Conservation (phyloP, 2,329 filamentous ascomycete species). For the Periglandula ipomoeae region DNA sequence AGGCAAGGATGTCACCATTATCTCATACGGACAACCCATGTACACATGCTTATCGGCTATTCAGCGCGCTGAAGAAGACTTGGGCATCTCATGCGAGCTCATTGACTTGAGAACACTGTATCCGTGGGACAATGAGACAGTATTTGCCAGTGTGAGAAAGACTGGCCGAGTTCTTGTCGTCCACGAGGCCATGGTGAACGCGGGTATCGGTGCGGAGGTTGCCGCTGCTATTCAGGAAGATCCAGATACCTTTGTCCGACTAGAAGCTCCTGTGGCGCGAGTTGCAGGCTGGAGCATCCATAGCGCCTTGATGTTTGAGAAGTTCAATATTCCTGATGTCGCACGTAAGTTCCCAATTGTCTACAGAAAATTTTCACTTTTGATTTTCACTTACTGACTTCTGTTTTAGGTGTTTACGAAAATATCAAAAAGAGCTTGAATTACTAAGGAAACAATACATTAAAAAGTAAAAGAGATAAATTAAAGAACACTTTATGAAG, state of each 20-base stretch:
- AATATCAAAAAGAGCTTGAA: constrained; percentile 57
- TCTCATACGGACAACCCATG: constrained; percentile 83
- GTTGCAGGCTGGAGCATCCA: constrained; percentile 89
- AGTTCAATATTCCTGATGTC: constrained; percentile 76
- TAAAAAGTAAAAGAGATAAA: background rate
- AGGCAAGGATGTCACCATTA: constrained; percentile 70
- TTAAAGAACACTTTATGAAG: background rate
- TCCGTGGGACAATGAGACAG: constrained; percentile 78
- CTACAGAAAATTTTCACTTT: background rate
- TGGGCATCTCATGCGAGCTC: constrained; percentile 69
- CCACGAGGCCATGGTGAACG: constrained; percentile 87
- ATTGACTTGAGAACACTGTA: constrained; percentile 85
- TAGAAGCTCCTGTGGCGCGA: constrained; percentile 78
- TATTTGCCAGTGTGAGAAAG: constrained; percentile 76
- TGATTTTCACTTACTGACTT: background rate
- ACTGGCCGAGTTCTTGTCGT: constrained; percentile 82
- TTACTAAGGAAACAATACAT: constrained; percentile 34
- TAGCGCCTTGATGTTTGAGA: constrained; percentile 69
- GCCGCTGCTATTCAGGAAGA: constrained; percentile 82
- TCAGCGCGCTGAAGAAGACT: constrained; percentile 62
- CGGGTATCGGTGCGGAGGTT: constrained; percentile 80
- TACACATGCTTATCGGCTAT: constrained; percentile 77
- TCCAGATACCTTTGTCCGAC: constrained; percentile 60
- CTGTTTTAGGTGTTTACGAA: constrained; percentile 56
- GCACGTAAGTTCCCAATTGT: constrained; percentile 54